Percentiles rank a stretch among this genome's conserved stretches.
Evolutionary conservation across 306 rosid genomes (phyloP).

Genomic region (Glycine latifolia): DNA sequence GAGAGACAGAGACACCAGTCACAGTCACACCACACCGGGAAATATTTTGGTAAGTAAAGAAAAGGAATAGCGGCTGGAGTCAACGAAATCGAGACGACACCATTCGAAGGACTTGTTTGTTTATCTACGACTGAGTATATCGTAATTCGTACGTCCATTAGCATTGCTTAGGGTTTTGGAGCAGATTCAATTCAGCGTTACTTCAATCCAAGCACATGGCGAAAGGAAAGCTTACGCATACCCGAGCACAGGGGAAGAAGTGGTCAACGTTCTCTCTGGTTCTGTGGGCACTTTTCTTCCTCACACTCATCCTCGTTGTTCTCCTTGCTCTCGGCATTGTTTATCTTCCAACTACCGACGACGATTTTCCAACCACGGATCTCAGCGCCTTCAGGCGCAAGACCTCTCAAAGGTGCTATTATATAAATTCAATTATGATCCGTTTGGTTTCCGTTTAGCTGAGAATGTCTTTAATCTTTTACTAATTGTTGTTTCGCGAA

Average conservation of each 20-base stretch:
- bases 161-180: conserved; percentile 45
- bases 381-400: conserved; percentile 64
- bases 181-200: conserved; percentile 26
- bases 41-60: not conserved
- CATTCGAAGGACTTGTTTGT: not conserved
- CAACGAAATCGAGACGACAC: not conserved
- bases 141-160: not conserved
- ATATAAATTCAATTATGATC: conserved; percentile 1
- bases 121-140: conserved; percentile 19
- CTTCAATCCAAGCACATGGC: conserved; percentile 59
- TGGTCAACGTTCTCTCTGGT: conserved; percentile 62
- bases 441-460: conserved; percentile 26
- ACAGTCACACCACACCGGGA: not conserved
- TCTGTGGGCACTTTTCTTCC: conserved; percentile 61
- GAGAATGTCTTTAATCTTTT: not conserved
- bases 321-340: conserved; percentile 74
- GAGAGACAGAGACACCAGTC: not conserved
- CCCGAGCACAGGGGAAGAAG: conserved; percentile 58
- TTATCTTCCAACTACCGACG: conserved; percentile 65
- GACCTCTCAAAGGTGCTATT: conserved; percentile 57
- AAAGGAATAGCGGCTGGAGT: not conserved
- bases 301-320: conserved; percentile 61
- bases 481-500: conserved; percentile 21
- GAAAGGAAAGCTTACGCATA: conserved; percentile 59
- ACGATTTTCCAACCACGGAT: conserved; percentile 54